phyloP scores from a whole-genome alignment of 345 rosid genomes.

The Sisymbrium altissimum region DNA sequence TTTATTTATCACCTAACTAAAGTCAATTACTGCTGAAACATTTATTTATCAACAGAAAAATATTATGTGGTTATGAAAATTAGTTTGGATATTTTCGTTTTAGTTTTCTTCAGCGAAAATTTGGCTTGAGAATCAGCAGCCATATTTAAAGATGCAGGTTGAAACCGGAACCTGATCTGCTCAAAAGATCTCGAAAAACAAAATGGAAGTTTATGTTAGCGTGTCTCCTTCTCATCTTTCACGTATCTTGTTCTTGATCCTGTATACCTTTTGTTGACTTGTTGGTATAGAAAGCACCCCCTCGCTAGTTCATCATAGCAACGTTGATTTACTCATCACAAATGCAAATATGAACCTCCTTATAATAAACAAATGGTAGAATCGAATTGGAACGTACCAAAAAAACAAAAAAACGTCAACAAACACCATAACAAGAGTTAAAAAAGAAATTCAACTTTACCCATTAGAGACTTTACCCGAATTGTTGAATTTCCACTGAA shows the following conservation, averaged over 20 bases:
- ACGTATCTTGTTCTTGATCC: not conserved
- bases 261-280: not conserved
- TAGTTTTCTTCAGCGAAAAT: no score
- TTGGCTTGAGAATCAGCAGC: no score
- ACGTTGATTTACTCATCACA: not conserved
- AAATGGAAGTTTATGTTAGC: no score
- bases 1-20: no score
- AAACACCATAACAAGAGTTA: not conserved
- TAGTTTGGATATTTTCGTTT: no score
- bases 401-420: not conserved
- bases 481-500: slow-evolving; percentile 6
- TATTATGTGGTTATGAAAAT: no score
- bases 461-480: not conserved
- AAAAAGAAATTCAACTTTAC: not conserved
- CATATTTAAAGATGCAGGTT: no score
- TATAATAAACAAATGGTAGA: not conserved
- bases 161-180: no score
- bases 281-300: not conserved
- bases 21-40: no score
- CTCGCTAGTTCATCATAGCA: not conserved
- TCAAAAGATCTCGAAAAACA: no score
- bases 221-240: not conserved
- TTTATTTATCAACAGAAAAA: no score
- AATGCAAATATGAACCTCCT: not conserved
- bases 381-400: slow-evolving; percentile 5